Conservation (phyloP, 352 stramenopile species). For the Halophytophthora polymorphica region DNA sequence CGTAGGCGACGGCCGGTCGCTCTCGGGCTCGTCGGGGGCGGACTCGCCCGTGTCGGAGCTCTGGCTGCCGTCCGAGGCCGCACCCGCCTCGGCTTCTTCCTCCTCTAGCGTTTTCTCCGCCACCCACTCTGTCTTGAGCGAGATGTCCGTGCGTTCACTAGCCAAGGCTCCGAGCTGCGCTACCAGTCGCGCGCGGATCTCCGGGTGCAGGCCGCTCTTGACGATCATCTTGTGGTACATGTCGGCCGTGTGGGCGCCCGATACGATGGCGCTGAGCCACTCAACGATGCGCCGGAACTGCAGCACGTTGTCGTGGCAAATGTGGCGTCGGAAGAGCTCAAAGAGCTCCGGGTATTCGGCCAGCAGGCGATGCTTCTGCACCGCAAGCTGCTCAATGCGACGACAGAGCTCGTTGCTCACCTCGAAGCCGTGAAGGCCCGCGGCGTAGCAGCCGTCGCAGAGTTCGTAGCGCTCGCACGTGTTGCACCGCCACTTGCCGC, state of each 20-base stretch:
- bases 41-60: slow-evolving; percentile 8
- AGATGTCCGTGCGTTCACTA: slow-evolving; percentile 54
- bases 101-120: slow-evolving; percentile 38
- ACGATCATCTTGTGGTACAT: slow-evolving; percentile 71
- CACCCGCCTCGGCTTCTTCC: slow-evolving; percentile 23
- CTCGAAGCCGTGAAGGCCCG: slow-evolving; percentile 68
- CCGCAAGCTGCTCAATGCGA: slow-evolving; percentile 52
- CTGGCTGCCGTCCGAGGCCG: slow-evolving; percentile 13
- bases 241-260: slow-evolving; percentile 38
- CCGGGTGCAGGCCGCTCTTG: slow-evolving; percentile 67
- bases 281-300: slow-evolving; percentile 66
- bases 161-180: slow-evolving; percentile 56
- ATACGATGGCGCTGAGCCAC: slow-evolving; percentile 70
- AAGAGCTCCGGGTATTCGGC: slow-evolving; percentile 65
- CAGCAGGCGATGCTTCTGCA: slow-evolving; percentile 48
- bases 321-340: slow-evolving; percentile 62
- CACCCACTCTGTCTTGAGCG: slow-evolving; percentile 73
- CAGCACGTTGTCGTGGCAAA: slow-evolving; percentile 67
- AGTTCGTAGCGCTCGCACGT: slow-evolving; percentile 68
- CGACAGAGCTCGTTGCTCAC: slow-evolving; percentile 68
- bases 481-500: slow-evolving; percentile 73
- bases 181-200: slow-evolving; percentile 66
- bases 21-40: slow-evolving; percentile 7
- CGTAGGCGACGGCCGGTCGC: slow-evolving; percentile 10
- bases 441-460: slow-evolving; percentile 65